Conservation (phyloP, 345 rosid genomes). For the Combretum micranthum region DNA sequence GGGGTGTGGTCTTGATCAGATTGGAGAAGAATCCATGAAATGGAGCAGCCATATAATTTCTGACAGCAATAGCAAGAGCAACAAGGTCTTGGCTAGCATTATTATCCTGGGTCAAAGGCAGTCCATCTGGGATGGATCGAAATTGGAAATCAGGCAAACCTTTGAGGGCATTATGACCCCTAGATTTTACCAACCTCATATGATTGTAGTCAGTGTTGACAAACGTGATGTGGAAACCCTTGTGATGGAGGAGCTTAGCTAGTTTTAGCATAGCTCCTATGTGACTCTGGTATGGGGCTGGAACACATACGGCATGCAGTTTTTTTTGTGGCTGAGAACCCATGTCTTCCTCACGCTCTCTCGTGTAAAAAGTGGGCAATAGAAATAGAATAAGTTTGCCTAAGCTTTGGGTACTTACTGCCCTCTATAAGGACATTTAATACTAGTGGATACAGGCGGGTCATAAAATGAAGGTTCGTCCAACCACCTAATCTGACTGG, state of each 20-base stretch:
- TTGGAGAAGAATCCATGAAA: neutral
- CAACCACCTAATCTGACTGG: no score
- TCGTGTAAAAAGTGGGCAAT: no score
- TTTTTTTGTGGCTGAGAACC: neutral
- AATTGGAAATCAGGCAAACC: conserved; percentile 7
- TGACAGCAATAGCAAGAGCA: neutral
- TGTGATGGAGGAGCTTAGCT: conserved; percentile 8
- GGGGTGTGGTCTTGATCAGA: neutral
- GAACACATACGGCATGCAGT: neutral
- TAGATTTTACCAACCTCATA: neutral
- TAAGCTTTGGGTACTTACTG: no score
- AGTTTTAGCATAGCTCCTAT: conserved; percentile 2
- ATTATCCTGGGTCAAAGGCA: neutral
- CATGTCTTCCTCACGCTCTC: no score
- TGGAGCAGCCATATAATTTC: neutral
- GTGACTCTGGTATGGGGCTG: conserved; percentile 1
- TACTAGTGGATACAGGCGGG: no score
- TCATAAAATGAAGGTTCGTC: no score
- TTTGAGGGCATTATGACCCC: neutral
- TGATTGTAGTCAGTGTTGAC: conserved; percentile 12
- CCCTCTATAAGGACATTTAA: no score
- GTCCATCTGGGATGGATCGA: conserved; percentile 4
- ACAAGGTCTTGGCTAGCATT: conserved; percentile 1
- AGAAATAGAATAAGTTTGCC: no score
- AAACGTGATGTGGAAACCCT: conserved; percentile 12